Conservation (phyloP, 345 rosid species). For the Chamaenerion angustifolium region DNA sequence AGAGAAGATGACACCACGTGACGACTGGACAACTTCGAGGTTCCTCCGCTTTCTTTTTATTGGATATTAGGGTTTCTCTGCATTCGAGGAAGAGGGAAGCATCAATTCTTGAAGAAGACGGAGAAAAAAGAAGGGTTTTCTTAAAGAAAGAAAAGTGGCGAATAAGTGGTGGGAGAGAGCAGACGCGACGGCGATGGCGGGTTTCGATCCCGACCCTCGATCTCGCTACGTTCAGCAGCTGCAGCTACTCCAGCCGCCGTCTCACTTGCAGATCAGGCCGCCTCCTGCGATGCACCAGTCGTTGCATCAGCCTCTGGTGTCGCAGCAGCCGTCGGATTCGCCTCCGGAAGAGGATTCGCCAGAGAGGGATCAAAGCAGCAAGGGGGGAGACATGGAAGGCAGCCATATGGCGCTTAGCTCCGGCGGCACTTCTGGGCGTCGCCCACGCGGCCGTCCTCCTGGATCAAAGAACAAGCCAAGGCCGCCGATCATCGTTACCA, state of each 20-base stretch:
- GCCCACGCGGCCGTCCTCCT: slow-evolving; percentile 73
- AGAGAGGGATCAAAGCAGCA: background rate
- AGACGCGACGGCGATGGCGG: slow-evolving; percentile 3
- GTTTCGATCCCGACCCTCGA: slow-evolving; percentile 5
- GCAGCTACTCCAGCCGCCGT: slow-evolving; percentile 2
- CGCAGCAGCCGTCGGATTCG: slow-evolving; percentile 4
- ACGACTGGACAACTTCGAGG: too few relatives aligned
- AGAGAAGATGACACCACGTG: too few relatives aligned
- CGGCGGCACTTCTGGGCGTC: slow-evolving; percentile 25
- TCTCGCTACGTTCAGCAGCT: slow-evolving; percentile 5
- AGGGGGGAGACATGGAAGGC: background rate
- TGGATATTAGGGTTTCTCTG: too few relatives aligned
- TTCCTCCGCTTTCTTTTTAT: too few relatives aligned
- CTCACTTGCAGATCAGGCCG: slow-evolving; percentile 4
- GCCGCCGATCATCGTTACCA: slow-evolving; percentile 57
- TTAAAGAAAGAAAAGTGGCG: background rate
- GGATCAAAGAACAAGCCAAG: slow-evolving; percentile 70
- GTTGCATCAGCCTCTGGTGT: background rate
- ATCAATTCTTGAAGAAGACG: background rate
- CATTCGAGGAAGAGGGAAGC: too few relatives aligned
- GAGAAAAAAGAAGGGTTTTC: background rate
- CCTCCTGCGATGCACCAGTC: background rate
- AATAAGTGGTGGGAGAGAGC: slow-evolving; percentile 7
- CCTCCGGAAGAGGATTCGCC: slow-evolving; percentile 1
- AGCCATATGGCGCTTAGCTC: slow-evolving; percentile 2